Conservation (phyloP, 352 stramenopile genomes). For the Globisporangium paroecandrum region DNA sequence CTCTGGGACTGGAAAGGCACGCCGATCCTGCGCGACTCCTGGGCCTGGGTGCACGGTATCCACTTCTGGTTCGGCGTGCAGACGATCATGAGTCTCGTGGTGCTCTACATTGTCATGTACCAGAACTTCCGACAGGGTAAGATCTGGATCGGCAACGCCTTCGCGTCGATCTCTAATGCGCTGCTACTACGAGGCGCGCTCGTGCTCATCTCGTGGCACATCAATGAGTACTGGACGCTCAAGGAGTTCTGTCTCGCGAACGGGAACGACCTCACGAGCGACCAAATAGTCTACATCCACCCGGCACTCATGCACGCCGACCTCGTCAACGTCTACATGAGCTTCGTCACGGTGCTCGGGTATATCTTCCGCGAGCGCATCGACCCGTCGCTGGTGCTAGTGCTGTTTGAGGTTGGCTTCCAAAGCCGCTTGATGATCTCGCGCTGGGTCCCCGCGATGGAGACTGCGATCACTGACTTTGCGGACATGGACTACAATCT, state of each 20-base stretch:
- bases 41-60: constrained; percentile 47
- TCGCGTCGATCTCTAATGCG: constrained; percentile 30
- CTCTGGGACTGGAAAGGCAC: constrained; percentile 6
- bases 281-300: constrained; percentile 23
- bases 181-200: constrained; percentile 30
- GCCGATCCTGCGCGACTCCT: constrained; percentile 20
- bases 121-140: constrained; percentile 26
- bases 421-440: constrained; percentile 12
- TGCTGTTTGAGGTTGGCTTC: constrained; percentile 28
- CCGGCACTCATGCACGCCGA: constrained; percentile 27
- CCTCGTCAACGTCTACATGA: constrained; percentile 34
- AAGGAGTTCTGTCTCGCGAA: constrained; percentile 26
- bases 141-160: constrained; percentile 42
- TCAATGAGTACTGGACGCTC: constrained; percentile 40
- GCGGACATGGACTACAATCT: background rate
- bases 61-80: constrained; percentile 29
- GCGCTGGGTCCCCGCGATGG: background rate
- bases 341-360: constrained; percentile 22
- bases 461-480: background rate
- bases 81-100: constrained; percentile 23
- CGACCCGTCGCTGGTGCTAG: constrained; percentile 29
- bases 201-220: constrained; percentile 28
- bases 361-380: constrained; percentile 28
- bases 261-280: constrained; percentile 20
- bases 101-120: constrained; percentile 31